Evolutionary conservation across 805 yeast genomes (phyloP).

Genomic region (Komagataella populi): DNA sequence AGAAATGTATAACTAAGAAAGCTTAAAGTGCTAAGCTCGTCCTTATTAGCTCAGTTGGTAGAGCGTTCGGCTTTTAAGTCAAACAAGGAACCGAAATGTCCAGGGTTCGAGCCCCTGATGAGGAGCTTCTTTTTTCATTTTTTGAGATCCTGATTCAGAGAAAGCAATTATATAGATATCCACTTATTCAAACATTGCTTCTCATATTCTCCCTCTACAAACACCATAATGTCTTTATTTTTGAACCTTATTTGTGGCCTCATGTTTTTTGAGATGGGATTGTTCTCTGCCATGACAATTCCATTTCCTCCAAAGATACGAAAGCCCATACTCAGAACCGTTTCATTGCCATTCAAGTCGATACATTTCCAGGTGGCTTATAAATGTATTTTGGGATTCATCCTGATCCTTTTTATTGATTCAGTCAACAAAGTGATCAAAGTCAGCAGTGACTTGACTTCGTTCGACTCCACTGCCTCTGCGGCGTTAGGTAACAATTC

Average conservation of each 20-base stretch:
- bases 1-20: no score
- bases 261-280: conserved; percentile 42
- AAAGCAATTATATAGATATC: not conserved
- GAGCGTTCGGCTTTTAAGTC: conserved; percentile 53
- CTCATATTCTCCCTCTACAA: not conserved
- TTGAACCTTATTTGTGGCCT: not conserved
- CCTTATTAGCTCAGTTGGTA: conserved; percentile 54
- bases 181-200: not conserved
- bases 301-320: conserved; percentile 76
- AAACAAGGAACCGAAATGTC: conserved; percentile 31
- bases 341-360: conserved; percentile 57
- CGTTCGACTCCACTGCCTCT: conserved; percentile 6
- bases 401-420: conserved; percentile 73
- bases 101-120: conserved; percentile 52
- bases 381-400: conserved; percentile 74
- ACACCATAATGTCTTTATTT: not conserved
- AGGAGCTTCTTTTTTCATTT: conserved; percentile 21
- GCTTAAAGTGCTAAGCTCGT: conserved; percentile 5
- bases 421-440: conserved; percentile 72
- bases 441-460: conserved; percentile 47
- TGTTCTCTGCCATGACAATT: conserved; percentile 68
- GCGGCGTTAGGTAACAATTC: conserved; percentile 4
- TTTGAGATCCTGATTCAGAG: not conserved
- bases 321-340: conserved; percentile 46
- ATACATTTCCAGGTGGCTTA: conserved; percentile 64